phyloP scores from a whole-genome alignment of 176 grass and related monocot genomes.

The Aegilops umbellulata region DNA sequence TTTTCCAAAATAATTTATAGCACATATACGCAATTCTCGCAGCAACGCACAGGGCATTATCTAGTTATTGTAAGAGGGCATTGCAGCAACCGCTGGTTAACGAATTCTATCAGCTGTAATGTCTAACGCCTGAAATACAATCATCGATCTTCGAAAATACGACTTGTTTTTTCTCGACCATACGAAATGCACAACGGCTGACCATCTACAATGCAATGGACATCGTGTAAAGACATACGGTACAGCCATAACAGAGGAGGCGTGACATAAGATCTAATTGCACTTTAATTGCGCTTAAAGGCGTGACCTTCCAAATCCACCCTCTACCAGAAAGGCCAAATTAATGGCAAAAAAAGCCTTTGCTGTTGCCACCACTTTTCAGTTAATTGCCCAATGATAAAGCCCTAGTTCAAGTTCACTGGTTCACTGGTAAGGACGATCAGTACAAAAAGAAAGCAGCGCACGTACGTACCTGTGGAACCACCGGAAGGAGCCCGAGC shows the following conservation, averaged over 20 bases:
- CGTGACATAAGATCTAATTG: neutral
- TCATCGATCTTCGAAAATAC: neutral
- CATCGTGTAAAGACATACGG: neutral
- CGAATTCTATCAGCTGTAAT: neutral
- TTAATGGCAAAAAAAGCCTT: slow-evolving; percentile 29
- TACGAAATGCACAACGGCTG: neutral
- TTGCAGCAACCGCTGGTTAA: neutral
- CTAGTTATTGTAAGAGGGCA: neutral
- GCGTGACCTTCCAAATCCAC: neutral
- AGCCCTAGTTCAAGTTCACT: neutral
- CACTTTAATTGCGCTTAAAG: neutral
- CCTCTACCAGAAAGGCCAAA: slow-evolving; percentile 17
- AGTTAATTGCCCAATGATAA: neutral
- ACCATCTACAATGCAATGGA: neutral
- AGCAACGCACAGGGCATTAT: too few relatives aligned
- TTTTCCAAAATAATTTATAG: too few relatives aligned
- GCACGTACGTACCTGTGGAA: slow-evolving; percentile 47
- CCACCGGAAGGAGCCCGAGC: slow-evolving; percentile 48
- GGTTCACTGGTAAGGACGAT: slow-evolving; percentile 20
- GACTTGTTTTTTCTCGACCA: neutral
- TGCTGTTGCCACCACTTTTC: neutral
- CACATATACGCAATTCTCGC: too few relatives aligned
- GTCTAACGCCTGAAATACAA: neutral
- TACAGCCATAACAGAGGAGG: slow-evolving; percentile 12
- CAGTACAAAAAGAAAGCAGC: neutral